Evolutionary conservation across 2,329 filamentous ascomycete genomes (phyloP).

Genomic region (Hypoxylon sp.): DNA sequence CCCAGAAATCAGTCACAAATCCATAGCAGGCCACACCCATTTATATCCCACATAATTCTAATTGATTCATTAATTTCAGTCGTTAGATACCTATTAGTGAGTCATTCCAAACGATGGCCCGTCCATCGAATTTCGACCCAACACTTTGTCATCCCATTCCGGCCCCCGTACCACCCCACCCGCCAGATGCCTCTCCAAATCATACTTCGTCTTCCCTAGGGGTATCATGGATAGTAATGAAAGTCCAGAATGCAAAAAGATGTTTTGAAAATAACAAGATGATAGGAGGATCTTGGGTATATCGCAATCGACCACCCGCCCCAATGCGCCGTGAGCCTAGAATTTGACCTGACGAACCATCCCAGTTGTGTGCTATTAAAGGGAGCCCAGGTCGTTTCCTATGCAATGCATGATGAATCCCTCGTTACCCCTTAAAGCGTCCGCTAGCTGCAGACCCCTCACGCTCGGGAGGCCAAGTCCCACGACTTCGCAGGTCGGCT

Average conservation of each 20-base stretch:
- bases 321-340: conserved; percentile 44
- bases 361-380: not conserved
- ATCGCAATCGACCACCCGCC: conserved; percentile 37
- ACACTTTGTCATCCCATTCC: conserved; percentile 1
- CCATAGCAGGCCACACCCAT: not conserved
- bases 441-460: conserved; percentile 1
- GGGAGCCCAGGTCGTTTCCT: conserved; percentile 7
- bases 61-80: not conserved
- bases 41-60: not conserved
- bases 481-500: conserved; percentile 40
- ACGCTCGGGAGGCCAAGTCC: conserved; percentile 42
- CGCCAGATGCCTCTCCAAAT: conserved; percentile 28
- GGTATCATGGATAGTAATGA: conserved; percentile 54
- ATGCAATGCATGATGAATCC: conserved; percentile 29
- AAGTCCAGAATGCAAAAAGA: conserved; percentile 49
- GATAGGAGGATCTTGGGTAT: conserved; percentile 41
- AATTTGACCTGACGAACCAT: conserved; percentile 20
- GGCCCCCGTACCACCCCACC: conserved; percentile 7
- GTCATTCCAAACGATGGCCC: not conserved
- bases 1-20: not conserved
- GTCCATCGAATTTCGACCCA: not conserved
- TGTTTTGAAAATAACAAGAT: conserved; percentile 21
- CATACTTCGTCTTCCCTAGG: conserved; percentile 45
- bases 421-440: not conserved
- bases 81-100: not conserved